Evolutionary conservation across 305 asterid species (phyloP).

Genomic region (Lippia alba): DNA sequence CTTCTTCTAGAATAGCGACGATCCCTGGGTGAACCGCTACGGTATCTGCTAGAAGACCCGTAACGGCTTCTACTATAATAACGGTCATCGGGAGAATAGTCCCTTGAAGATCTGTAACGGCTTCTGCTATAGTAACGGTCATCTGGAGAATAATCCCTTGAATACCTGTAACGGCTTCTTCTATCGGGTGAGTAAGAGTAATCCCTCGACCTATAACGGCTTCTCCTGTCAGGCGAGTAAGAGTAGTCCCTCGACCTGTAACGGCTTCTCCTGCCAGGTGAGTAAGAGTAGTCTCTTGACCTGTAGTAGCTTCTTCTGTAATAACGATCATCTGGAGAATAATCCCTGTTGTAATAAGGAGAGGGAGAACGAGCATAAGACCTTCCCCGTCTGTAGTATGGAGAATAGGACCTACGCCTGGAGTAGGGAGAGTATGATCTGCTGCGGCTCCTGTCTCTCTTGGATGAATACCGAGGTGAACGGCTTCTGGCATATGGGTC

Average conservation of each 20-base stretch:
- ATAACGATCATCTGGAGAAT: constrained; percentile 31
- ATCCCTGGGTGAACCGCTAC: constrained; percentile 55
- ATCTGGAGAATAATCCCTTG: too few relatives aligned
- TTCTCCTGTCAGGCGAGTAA: constrained; percentile 37
- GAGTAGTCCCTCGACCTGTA: constrained; percentile 37
- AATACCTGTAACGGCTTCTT: too few relatives aligned
- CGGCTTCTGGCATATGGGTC: constrained; percentile 49
- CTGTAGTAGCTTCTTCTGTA: constrained; percentile 10
- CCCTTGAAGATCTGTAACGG: constrained; percentile 26
- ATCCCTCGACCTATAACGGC: too few relatives aligned
- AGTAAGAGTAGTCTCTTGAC: constrained; percentile 33
- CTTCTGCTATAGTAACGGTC: constrained; percentile 34
- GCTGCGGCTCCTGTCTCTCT: constrained; percentile 52
- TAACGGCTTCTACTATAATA: constrained; percentile 40
- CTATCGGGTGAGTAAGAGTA: too few relatives aligned
- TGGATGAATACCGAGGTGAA: constrained; percentile 64
- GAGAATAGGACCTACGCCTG: constrained; percentile 40
- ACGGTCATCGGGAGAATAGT: constrained; percentile 39
- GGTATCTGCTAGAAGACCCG: constrained; percentile 15
- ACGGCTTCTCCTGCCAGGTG: constrained; percentile 42
- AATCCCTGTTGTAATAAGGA: constrained; percentile 25
- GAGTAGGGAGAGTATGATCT: constrained; percentile 51
- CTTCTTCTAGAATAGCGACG: constrained; percentile 42
- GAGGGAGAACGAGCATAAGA: constrained; percentile 54
- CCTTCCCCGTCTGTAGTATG: constrained; percentile 46